These are phyloP conservation scores for Trifolium pratense DNA, from an alignment of 306 rosid genomes.

Conservation along the genomic window DNA sequence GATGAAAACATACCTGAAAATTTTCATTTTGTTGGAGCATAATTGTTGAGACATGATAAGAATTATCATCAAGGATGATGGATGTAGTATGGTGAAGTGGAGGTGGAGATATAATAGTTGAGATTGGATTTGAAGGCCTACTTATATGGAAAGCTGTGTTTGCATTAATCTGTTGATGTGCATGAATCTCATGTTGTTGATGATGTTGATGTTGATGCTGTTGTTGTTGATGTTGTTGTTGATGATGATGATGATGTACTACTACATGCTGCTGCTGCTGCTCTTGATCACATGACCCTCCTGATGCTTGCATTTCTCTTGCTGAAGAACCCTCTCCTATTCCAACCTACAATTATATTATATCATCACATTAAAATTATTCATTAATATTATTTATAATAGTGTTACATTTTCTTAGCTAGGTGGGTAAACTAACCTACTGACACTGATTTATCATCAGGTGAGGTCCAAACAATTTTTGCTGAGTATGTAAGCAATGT, in stretches of 20 bases:
- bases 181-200: conserved; percentile 48
- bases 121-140: conserved; percentile 72
- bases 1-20: conserved; percentile 66
- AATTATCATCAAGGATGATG: conserved; percentile 73
- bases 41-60: conserved; percentile 67
- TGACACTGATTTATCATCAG: conserved; percentile 50
- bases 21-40: conserved; percentile 82
- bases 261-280: not conserved
- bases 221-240: conserved; percentile 31
- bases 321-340: conserved; percentile 70
- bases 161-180: conserved; percentile 54
- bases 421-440: conserved; percentile 33
- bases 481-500: conserved; percentile 66
- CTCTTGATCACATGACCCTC: conserved; percentile 51
- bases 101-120: conserved; percentile 76
- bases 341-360: conserved; percentile 64
- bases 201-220: conserved; percentile 25
- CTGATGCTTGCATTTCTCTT: conserved; percentile 60
- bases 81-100: conserved; percentile 78
- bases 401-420: conserved; percentile 33
- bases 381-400: not conserved
- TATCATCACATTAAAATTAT: not conserved
- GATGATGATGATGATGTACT: conserved; percentile 39
- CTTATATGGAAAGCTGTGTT: conserved; percentile 67
- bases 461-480: conserved; percentile 46